Base-by-base conservation (phyloP, 164 flowering plant species). In the Piper longum region DNA sequence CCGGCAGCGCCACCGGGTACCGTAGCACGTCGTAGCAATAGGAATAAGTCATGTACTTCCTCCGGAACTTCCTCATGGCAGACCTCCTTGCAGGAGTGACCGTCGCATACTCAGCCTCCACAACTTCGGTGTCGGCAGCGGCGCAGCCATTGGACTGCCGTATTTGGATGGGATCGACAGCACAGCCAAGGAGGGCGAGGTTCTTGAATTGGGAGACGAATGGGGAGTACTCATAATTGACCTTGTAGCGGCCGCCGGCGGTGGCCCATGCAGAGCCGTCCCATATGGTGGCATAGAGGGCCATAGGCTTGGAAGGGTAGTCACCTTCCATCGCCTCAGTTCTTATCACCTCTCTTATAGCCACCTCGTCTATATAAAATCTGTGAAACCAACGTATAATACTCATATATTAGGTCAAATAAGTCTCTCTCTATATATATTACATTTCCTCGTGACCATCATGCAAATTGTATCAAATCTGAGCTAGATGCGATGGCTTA, bases 201-300 rank as follows among this genome's bases (percentile, higher is more conserved):
- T 84, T 85, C 4, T 67, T 72, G 72, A 80, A 86, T 41, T 83
- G 86, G n/a, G 96, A 67, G 0, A 80, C 77, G 54, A 92, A 92
- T 7, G 97, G 98, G 0, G 86, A 77, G 59, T 79, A 86, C 39
- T 76, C 80, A 72, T 92, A 92, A 64, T 87, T 65, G 36, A 82
- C 91, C 59, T 83, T 86, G 72, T 79, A 78, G 44, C 77, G 80
- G 62, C 98, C 98, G 0, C 98, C 98, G 4, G 74, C 59, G 0
- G 98, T 89, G 9, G 98, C 98, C 98, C 98, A 92, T n/a, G 67
- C 67, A 4, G 97, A 90, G 1, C 91, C 98, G n/a, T 92, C 97
- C 98, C 98, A 92, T 16, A 92, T 92, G 36, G 98, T 92, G 43
- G 98, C 93, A 69, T 92, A 92, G 3, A 92, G 60, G 0, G 87